Conservation (phyloP, 352 stramenopile species). For the Halophytophthora polymorphica region DNA sequence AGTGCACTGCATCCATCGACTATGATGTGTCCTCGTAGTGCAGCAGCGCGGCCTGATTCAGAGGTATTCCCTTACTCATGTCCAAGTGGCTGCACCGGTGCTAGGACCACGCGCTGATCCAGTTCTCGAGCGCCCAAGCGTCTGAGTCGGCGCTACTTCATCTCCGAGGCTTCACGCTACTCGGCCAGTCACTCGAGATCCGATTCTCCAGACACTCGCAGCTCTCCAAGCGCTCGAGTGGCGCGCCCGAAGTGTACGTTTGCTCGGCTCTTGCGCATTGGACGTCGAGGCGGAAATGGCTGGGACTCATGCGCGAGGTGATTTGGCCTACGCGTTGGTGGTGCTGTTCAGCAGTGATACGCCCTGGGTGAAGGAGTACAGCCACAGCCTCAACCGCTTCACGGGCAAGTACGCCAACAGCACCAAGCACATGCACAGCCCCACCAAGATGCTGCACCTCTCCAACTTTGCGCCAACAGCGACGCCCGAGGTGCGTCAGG, state of each 20-base stretch:
- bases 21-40: background rate
- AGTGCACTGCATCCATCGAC: background rate
- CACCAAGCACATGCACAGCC: conserved; percentile 66
- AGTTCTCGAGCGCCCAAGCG: conserved; percentile 43
- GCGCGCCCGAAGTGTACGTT: conserved; percentile 6
- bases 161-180: conserved; percentile 49
- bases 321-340: background rate
- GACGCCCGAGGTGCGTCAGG: conserved; percentile 26
- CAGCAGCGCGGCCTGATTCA: background rate
- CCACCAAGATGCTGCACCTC: conserved; percentile 59
- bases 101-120: conserved; percentile 55
- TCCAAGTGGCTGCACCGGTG: background rate
- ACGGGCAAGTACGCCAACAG: conserved; percentile 55
- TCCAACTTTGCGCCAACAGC: conserved; percentile 52
- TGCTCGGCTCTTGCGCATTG: background rate
- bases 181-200: conserved; percentile 54
- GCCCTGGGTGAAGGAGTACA: conserved; percentile 45
- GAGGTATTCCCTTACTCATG: background rate
- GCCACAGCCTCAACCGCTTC: conserved; percentile 49
- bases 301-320: background rate
- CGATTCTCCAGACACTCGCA: conserved; percentile 59
- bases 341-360: conserved; percentile 7
- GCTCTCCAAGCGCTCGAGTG: conserved; percentile 33
- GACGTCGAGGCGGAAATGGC: background rate
- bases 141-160: conserved; percentile 51